Evolutionary conservation across 2,329 filamentous ascomycete genomes (phyloP), one percentile per base, ranked within the genome.

Genomic region (Blumeriella jaapii): DNA sequence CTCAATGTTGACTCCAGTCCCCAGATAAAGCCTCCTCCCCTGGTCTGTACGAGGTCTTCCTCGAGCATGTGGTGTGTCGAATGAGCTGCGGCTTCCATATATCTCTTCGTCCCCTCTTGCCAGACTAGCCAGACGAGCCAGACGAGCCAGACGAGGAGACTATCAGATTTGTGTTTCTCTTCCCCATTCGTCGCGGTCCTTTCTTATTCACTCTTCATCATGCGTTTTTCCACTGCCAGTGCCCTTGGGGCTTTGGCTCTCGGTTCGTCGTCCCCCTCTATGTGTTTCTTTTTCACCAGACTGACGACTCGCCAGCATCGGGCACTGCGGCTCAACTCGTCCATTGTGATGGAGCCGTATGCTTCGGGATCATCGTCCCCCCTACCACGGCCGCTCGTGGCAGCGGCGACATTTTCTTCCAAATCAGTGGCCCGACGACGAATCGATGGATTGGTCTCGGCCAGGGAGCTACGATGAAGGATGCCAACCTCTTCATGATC

Each of bases 401-500:
- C 9, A 59, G 47, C 20, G 69, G 71, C 14, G 67, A 73, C 40
- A 67, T 77, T 34, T 76, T 64, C 54, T 67, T 76, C 48, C 69
- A 72, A 39, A 61, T 77, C 31, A 64, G 61, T 29, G 68, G 67
- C 3, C 69, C 72, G 2, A 62, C 61, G 25, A 59, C 52, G 5
- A 63, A 69, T 48, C 54, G 64, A 54, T 77, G 68, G 66, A 61
- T 72, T 20, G 67, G 61, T 3, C 52, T 76, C 3, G 72, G 70
- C 6, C 69, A 74, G 50, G 72, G 72, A 16, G 57, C 46, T 2
- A 44, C 52, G 13, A 77, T 76, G 72, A 45, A 53, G 11, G 65
- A 63, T 14, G 54, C 71, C 5, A 72, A 73, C 51, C 74, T 77
- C 29, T 74, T 76, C 49, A 56, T 75, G 27, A 59, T 74, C 5